A percentile compares a stretch with the other conserved stretches of the same genome.
These are phyloP conservation scores for Mycena albidolilacea DNA, from an alignment of 768 basidiomycete genomes.

Conservation along the genomic window DNA sequence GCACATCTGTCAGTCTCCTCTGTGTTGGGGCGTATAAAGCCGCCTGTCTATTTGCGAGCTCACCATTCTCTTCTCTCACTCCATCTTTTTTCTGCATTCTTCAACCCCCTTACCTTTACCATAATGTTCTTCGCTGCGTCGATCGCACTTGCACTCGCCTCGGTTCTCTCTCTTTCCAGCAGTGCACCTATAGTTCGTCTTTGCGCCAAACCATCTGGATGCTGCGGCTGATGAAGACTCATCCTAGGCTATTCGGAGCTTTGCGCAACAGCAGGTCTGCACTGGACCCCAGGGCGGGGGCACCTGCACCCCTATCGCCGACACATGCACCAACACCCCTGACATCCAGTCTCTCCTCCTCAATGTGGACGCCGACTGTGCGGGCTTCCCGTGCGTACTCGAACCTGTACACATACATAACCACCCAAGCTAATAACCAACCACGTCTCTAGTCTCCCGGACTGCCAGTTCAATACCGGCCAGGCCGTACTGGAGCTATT, in stretches of 20 bases:
- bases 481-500: not conserved
- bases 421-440: not conserved
- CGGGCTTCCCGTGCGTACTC: conserved; percentile 7
- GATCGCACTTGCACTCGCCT: conserved; percentile 13
- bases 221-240: no score
- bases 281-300: not conserved
- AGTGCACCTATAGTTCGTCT: conserved; percentile 13
- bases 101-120: not conserved
- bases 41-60: not conserved
- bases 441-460: not conserved
- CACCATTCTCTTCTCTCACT: conserved; percentile 3
- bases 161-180: not conserved
- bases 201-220: not conserved
- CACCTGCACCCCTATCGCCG: not conserved
- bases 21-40: not conserved
- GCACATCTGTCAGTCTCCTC: no score
- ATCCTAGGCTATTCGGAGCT: not conserved
- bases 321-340: conserved; percentile 14
- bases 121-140: conserved; percentile 8
- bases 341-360: conserved; percentile 1
- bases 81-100: not conserved
- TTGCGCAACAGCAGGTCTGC: not conserved
- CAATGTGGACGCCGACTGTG: conserved; percentile 6
- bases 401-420: not conserved
- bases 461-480: conserved; percentile 1